A percentile compares a stretch with the other conserved stretches of the same genome.
phyloP scores from a whole-genome alignment of 2,329 filamentous ascomycete species.

The Fusarium camptoceras region DNA sequence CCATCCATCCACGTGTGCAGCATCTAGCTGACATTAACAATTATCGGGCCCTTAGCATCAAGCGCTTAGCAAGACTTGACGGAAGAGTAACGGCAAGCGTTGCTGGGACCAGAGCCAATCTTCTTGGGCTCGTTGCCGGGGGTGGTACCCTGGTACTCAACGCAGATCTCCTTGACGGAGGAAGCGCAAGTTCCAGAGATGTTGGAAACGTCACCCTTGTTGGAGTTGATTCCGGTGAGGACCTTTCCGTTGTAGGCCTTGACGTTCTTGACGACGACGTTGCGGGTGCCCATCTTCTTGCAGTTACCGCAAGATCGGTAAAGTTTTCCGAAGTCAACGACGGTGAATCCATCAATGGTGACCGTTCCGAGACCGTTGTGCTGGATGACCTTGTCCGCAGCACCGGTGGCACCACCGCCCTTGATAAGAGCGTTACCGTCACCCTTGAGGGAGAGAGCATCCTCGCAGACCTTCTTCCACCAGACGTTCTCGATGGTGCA shows the following conservation, averaged over 20 bases:
- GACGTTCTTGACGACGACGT: slow-evolving; percentile 43
- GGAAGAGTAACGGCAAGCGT: slow-evolving; percentile 40
- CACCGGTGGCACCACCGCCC: slow-evolving; percentile 42
- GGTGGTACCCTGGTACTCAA: slow-evolving; percentile 39
- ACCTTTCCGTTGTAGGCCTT: slow-evolving; percentile 43
- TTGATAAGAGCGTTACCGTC: slow-evolving; percentile 37
- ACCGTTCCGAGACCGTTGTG: slow-evolving; percentile 44
- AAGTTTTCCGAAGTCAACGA: slow-evolving; percentile 44
- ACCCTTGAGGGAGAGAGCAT: slow-evolving; percentile 39
- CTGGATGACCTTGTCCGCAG: slow-evolving; percentile 43
- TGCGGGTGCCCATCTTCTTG: slow-evolving; percentile 44
- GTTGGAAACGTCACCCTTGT: slow-evolving; percentile 40
- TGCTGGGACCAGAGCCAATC: slow-evolving; percentile 38
- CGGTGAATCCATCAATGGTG: slow-evolving; percentile 43
- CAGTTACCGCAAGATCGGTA: slow-evolving; percentile 46
- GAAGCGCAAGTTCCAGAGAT: slow-evolving; percentile 38
- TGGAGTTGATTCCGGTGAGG: slow-evolving; percentile 44
- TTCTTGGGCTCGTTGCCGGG: slow-evolving; percentile 46
- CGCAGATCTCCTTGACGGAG: slow-evolving; percentile 41
- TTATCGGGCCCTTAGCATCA: not conserved
- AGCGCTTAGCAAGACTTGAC: slow-evolving; percentile 39
- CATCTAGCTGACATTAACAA: not conserved
- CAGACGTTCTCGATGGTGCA: slow-evolving; percentile 44
- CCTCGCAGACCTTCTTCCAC: slow-evolving; percentile 44
- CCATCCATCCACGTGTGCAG: not conserved